Base-by-base conservation (phyloP, 495 filamentous ascomycete species). In the Trichoderma gamsii region DNA sequence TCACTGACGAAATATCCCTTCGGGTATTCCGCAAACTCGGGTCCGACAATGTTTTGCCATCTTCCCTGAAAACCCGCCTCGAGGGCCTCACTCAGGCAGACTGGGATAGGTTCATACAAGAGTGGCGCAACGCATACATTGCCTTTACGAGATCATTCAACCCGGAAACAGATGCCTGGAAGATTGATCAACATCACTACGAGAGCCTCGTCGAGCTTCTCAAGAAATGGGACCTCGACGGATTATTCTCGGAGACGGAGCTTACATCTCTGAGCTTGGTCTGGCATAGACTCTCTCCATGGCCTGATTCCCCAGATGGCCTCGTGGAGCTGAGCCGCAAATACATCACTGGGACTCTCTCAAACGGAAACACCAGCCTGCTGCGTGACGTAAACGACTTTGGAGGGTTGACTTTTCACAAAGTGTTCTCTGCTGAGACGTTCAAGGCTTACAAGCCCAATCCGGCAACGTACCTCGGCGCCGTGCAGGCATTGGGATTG, bases 391-490 rank as follows among this genome's bases (percentile, higher is more conserved):
- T 94, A 41, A 73, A 83, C 61, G 67, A 70, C 38, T 71, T 84
- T 71, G 88, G 82, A 4, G 73, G 78, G 21, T 80, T 94, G 61
- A 83, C 84, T 1, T 93, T 90, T 71, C 80, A 80, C 41, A 79
- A 81, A 64, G 72, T 93, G 66, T 78, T 85, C 63, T 89, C 85
- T 23, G 84, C 87, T 1, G 90, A 89, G 76, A 80, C 89, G 69
- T 94, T 92, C 72, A 79, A 81, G n/a, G 87, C 86, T 8, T 94
- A 94, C 73, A 96, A 95, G 75, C 91, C 91, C 8, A 83, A 85
- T 69, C 83, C 87, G 18, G 78, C 76, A 51, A 87, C 89, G 7
- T 93, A 93, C 74, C 76, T 80, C 0, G 91, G 90, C 0, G 90
- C 90, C 2, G 89, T 83, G 16, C 72, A 78, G 56, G 76, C 78